Evolutionary conservation across 2,329 filamentous ascomycete genomes (phyloP).

Genomic region (Aspergillus brunneoviolaceus): DNA sequence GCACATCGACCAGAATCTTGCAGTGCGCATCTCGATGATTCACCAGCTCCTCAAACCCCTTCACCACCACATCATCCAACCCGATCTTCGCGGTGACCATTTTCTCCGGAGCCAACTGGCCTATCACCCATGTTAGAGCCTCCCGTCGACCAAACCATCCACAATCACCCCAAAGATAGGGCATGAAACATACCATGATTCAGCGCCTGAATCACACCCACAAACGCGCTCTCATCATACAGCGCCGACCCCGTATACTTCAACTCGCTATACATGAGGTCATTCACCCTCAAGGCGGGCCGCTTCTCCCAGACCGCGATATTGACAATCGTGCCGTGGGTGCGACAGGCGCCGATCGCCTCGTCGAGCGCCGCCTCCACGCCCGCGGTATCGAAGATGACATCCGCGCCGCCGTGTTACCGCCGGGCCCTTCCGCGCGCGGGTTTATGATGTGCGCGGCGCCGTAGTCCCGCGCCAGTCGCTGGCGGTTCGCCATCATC

Average conservation of each 20-base stretch:
- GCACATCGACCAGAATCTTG: slow-evolving; percentile 52
- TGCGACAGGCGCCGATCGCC: slow-evolving; percentile 52
- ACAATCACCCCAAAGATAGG: neutral
- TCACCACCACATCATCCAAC: slow-evolving; percentile 56
- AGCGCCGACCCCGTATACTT: slow-evolving; percentile 51
- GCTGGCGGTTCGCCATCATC: slow-evolving; percentile 51
- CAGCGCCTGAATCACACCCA: slow-evolving; percentile 57
- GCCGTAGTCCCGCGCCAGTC: slow-evolving; percentile 55
- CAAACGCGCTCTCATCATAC: slow-evolving; percentile 56
- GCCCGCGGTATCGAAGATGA: slow-evolving; percentile 64
- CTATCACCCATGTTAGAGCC: slow-evolving; percentile 28
- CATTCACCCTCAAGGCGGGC: slow-evolving; percentile 55
- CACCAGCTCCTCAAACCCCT: slow-evolving; percentile 57
- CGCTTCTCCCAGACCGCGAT: slow-evolving; percentile 64
- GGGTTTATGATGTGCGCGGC: slow-evolving; percentile 58
- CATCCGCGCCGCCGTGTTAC: slow-evolving; percentile 52
- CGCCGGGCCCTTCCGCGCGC: slow-evolving; percentile 29
- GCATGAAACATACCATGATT: slow-evolving; percentile 15
- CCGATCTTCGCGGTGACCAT: slow-evolving; percentile 63
- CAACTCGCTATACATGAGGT: slow-evolving; percentile 55
- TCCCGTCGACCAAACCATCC: too few relatives aligned
- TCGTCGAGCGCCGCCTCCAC: slow-evolving; percentile 51
- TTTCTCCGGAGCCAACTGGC: slow-evolving; percentile 50
- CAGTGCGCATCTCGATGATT: slow-evolving; percentile 62
- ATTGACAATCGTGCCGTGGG: slow-evolving; percentile 60